These are phyloP conservation scores for Epichloe festucae DNA, from an alignment of 2,329 filamentous ascomycete genomes.

Conservation along the genomic window DNA sequence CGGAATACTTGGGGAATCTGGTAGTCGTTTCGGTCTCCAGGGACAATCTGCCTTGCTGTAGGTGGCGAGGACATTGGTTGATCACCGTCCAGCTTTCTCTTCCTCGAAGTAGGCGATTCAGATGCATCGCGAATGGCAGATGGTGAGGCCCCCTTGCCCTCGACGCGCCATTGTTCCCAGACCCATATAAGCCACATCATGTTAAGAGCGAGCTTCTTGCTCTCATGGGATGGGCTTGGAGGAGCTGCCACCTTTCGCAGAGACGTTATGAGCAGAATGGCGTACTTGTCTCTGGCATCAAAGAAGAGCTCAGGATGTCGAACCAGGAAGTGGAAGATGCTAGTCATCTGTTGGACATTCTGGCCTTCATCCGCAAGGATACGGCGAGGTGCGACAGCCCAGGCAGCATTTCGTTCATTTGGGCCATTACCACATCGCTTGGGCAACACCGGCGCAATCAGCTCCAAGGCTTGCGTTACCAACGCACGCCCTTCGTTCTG, in stretches of 20 bases:
- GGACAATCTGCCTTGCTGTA: conserved; percentile 25
- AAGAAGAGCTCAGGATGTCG: conserved; percentile 89
- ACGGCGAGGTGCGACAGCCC: conserved; percentile 80
- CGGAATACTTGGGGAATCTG: conserved; percentile 54
- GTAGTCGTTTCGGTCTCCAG: conserved; percentile 49
- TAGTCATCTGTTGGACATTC: conserved; percentile 90
- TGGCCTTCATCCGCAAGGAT: conserved; percentile 90
- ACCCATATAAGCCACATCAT: conserved; percentile 83
- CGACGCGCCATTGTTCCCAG: conserved; percentile 79
- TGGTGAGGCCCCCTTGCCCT: conserved; percentile 32
- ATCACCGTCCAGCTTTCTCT: conserved; percentile 63
- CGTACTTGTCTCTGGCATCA: conserved; percentile 83
- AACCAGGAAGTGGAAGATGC: conserved; percentile 94
- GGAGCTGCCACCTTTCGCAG: conserved; percentile 77
- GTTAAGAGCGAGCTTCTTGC: conserved; percentile 79
- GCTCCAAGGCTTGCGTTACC: conserved; percentile 86
- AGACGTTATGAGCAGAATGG: conserved; percentile 76
- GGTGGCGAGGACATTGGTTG: conserved; percentile 41
- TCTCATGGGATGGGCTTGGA: conserved; percentile 77
- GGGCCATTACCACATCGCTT: conserved; percentile 62
- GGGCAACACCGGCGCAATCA: conserved; percentile 87
- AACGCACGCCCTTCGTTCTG: conserved; percentile 88
- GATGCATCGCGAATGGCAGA: conserved; percentile 29
- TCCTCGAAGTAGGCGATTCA: conserved; percentile 60
- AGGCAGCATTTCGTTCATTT: conserved; percentile 65